Evolutionary conservation across 2,329 filamentous ascomycete genomes (phyloP).

Genomic region (Penicillium sp.): DNA sequence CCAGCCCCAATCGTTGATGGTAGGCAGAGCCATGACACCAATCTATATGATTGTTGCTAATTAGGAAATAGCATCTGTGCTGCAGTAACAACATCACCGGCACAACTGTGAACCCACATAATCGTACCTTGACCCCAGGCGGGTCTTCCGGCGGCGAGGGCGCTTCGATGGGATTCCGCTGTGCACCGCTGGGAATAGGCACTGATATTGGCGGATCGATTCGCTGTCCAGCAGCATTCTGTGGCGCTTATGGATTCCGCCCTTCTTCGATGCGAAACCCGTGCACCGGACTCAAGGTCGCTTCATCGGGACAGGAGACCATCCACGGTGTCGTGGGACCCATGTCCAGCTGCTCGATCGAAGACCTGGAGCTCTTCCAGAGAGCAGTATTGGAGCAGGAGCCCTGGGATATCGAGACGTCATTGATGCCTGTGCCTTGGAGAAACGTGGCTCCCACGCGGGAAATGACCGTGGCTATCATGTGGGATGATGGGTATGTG

Average conservation of each 20-base stretch:
- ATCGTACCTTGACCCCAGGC: slow-evolving; percentile 42
- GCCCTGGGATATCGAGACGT: slow-evolving; percentile 47
- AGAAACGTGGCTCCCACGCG: slow-evolving; percentile 24
- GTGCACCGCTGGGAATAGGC: slow-evolving; percentile 46
- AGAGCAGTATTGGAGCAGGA: slow-evolving; percentile 40
- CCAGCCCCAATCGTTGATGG: slow-evolving; percentile 45
- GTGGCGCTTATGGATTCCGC: slow-evolving; percentile 47
- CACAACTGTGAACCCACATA: slow-evolving; percentile 43
- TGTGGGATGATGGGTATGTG: slow-evolving; percentile 61
- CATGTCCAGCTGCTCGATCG: slow-evolving; percentile 27
- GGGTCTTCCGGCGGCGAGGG: slow-evolving; percentile 50
- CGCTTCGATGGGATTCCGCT: slow-evolving; percentile 44
- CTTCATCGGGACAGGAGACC: slow-evolving; percentile 37
- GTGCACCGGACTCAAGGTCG: slow-evolving; percentile 28
- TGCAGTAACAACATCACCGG: slow-evolving; percentile 46
- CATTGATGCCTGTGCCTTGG: slow-evolving; percentile 46
- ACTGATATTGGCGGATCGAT: slow-evolving; percentile 53
- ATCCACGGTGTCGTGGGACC: slow-evolving; percentile 39
- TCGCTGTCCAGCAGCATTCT: slow-evolving; percentile 47
- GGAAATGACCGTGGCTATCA: slow-evolving; percentile 53
- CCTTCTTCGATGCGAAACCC: slow-evolving; percentile 42
- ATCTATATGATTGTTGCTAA: neutral
- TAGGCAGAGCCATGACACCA: slow-evolving; percentile 8
- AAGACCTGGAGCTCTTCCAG: slow-evolving; percentile 42
- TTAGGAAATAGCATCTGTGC: slow-evolving; percentile 32